Evolutionary conservation across 495 filamentous ascomycete genomes (phyloP).

Genomic region (Neurospora sp.): DNA sequence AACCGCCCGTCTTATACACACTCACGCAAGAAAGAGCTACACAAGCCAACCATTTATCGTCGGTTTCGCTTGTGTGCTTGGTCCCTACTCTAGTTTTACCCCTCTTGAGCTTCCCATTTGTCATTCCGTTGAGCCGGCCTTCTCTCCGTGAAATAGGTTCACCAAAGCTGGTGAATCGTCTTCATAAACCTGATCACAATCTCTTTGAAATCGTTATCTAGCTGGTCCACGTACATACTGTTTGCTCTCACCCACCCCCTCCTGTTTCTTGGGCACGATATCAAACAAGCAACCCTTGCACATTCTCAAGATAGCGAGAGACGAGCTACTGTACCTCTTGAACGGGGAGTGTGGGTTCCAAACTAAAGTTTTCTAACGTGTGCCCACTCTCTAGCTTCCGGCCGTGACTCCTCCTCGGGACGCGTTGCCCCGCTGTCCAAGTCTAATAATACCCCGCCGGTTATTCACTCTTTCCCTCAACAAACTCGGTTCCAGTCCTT

Average conservation of each 20-base stretch:
- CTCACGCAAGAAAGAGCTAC: neutral
- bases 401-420: slow-evolving; percentile 4
- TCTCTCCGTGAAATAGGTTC: neutral
- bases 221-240: neutral
- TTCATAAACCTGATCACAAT: neutral
- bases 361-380: neutral
- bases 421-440: slow-evolving; percentile 14
- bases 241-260: neutral
- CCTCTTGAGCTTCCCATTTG: neutral
- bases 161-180: neutral
- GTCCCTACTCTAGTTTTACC: neutral
- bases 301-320: neutral
- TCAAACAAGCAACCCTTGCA: neutral
- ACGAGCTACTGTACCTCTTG: neutral
- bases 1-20: neutral
- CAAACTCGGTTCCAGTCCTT: slow-evolving; percentile 3
- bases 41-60: neutral
- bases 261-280: neutral
- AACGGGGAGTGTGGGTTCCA: neutral
- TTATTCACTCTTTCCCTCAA: neutral
- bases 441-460: slow-evolving; percentile 9
- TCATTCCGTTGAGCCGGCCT: neutral
- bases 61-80: neutral
- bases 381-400: neutral
- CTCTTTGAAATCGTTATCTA: neutral